A percentile compares a stretch with the other conserved stretches of the same genome.
Conservation (phyloP, 441 rosid species). For the Cnidoscolus chayamansa region DNA sequence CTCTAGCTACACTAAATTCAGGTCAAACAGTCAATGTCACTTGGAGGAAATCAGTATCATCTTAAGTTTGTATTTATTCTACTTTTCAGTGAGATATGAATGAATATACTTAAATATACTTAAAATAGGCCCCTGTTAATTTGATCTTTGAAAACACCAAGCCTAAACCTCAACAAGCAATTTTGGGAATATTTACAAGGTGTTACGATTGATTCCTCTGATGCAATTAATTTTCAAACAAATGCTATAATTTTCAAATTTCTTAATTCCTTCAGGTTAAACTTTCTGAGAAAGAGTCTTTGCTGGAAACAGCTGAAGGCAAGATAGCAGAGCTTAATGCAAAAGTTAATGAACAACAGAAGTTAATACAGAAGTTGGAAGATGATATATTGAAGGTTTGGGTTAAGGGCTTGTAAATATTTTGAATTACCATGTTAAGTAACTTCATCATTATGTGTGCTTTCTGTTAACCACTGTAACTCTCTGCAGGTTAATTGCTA, state of each 20-base stretch:
- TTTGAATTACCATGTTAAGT: conserved; percentile 6
- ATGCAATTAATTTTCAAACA: conserved; percentile 7
- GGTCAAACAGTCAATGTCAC: neutral
- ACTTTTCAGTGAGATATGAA: conserved; percentile 1
- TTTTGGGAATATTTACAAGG: conserved; percentile 11
- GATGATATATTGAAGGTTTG: conserved; percentile 93
- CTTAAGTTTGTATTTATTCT: neutral
- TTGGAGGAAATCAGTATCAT: neutral
- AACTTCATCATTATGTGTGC: conserved; percentile 13
- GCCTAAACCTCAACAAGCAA: neutral
- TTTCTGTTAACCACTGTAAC: conserved; percentile 1
- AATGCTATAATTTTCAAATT: conserved; percentile 16
- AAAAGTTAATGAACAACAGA: conserved; percentile 77
- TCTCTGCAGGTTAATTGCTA: conserved; percentile 4
- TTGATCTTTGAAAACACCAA: neutral
- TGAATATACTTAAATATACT: neutral
- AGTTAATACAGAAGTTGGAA: conserved; percentile 90
- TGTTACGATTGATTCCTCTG: conserved; percentile 10
- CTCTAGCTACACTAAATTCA: neutral
- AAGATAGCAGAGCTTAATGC: conserved; percentile 70
- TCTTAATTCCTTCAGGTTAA: conserved; percentile 53
- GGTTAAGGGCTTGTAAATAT: conserved; percentile 24
- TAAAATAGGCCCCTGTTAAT: neutral
- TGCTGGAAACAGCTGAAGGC: conserved; percentile 75
- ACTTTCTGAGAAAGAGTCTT: conserved; percentile 74